Evolutionary conservation across 2,329 filamentous ascomycete genomes (phyloP).

Genomic region (Trichoderma cornu-damae): DNA sequence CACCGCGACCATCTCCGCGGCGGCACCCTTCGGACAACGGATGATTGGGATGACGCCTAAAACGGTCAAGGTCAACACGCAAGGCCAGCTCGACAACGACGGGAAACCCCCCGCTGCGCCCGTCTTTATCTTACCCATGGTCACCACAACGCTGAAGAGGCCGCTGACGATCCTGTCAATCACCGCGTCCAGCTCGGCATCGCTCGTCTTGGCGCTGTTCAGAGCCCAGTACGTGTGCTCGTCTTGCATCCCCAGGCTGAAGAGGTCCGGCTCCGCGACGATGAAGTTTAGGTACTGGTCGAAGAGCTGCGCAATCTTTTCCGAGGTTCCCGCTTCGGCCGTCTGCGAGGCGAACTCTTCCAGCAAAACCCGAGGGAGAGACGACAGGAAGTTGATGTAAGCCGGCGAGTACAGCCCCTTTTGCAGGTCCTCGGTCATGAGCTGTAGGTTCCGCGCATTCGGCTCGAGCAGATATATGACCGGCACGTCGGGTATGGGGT

Average conservation of each 20-base stretch:
- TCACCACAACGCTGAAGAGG: conserved; percentile 97
- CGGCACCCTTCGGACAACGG: conserved; percentile 84
- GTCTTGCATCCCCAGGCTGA: conserved; percentile 88
- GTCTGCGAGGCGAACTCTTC: conserved; percentile 94
- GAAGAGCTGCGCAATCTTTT: conserved; percentile 85
- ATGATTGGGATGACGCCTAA: conserved; percentile 89
- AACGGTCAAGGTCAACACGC: not conserved
- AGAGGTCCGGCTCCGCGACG: conserved; percentile 90
- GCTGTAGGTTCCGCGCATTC: conserved; percentile 70
- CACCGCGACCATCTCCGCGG: conserved; percentile 88
- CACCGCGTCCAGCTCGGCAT: conserved; percentile 80
- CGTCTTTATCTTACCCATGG: conserved; percentile 92
- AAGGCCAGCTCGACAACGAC: not conserved
- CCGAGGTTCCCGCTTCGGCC: conserved; percentile 75
- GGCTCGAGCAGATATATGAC: conserved; percentile 96
- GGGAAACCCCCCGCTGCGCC: no score
- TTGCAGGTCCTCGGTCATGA: conserved; percentile 79
- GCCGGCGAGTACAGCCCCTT: conserved; percentile 86
- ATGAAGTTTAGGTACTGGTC: conserved; percentile 98
- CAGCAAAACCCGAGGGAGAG: conserved; percentile 79
- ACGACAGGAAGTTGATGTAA: conserved; percentile 95
- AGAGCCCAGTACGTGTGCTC: conserved; percentile 91
- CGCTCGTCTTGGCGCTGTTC: conserved; percentile 86
- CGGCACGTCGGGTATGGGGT: conserved; percentile 92
- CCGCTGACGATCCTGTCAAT: conserved; percentile 92